phyloP scores from a whole-genome alignment of 2,329 filamentous ascomycete genomes.

The Aspergillus ibericus region DNA sequence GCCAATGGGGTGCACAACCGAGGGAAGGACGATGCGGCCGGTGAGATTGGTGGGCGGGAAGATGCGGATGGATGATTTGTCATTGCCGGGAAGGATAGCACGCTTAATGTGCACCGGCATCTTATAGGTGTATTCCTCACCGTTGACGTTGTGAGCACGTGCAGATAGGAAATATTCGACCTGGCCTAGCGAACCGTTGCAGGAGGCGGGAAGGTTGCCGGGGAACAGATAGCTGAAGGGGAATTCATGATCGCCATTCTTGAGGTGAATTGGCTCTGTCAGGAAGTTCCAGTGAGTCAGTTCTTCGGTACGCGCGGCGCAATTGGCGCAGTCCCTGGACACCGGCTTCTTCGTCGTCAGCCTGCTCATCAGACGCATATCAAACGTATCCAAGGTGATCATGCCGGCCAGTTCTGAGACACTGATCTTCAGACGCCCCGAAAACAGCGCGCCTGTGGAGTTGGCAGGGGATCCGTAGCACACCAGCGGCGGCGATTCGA shows the following conservation, averaged over 20 bases:
- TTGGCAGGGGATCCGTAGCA: constrained; percentile 73
- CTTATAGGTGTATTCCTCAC: constrained; percentile 64
- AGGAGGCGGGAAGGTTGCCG: constrained; percentile 81
- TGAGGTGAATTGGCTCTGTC: constrained; percentile 48
- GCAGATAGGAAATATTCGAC: constrained; percentile 79
- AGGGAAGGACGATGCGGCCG: constrained; percentile 76
- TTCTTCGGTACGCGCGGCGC: constrained; percentile 68
- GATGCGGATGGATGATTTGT: constrained; percentile 87
- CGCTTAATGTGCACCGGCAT: constrained; percentile 73
- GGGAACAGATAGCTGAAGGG: constrained; percentile 86
- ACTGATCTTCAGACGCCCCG: constrained; percentile 74
- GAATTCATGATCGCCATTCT: constrained; percentile 68
- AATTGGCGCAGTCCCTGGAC: constrained; percentile 73
- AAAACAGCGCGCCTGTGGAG: constrained; percentile 82
- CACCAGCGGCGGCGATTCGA: constrained; percentile 85
- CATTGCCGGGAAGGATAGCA: constrained; percentile 73
- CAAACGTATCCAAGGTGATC: constrained; percentile 68
- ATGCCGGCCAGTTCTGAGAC: constrained; percentile 64
- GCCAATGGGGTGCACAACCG: constrained; percentile 82
- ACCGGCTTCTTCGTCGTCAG: constrained; percentile 80
- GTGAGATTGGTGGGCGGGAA: constrained; percentile 96
- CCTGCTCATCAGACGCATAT: constrained; percentile 69
- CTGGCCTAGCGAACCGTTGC: constrained; percentile 68
- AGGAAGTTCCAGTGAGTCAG: constrained; percentile 79
- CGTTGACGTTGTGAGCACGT: constrained; percentile 60